Evolutionary conservation across 2,329 filamentous ascomycete genomes (phyloP).

Genomic region (Helminthosporium solani): DNA sequence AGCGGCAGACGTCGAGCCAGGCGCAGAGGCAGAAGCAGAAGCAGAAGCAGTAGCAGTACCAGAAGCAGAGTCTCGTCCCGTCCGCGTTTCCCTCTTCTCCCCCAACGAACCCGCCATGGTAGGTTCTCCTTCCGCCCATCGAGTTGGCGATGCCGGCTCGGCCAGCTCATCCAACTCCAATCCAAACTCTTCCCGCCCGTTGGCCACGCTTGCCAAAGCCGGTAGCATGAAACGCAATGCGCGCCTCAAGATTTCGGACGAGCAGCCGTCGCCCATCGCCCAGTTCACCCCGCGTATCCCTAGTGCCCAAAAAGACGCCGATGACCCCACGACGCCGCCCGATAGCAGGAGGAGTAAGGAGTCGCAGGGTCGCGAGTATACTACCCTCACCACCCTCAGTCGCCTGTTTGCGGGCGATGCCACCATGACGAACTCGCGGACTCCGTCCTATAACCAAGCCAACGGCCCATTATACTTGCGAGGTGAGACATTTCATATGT

Average conservation of each 20-base stretch:
- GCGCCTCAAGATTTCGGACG: constrained; percentile 29
- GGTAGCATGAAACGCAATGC: constrained; percentile 31
- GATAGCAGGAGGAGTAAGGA: constrained; percentile 32
- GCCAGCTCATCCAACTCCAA: constrained; percentile 14
- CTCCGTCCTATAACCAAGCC: constrained; percentile 44
- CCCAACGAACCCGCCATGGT: constrained; percentile 13
- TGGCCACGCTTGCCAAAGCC: constrained; percentile 26
- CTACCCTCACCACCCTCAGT: constrained; percentile 47
- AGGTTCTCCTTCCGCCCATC: background rate
- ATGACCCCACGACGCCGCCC: constrained; percentile 49
- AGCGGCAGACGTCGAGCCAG: background rate
- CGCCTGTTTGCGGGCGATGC: constrained; percentile 47
- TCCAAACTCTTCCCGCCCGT: constrained; percentile 29
- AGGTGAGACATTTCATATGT: too few species aligned
- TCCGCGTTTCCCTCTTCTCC: constrained; percentile 32
- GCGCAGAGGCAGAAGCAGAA: too few species aligned
- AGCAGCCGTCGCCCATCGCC: constrained; percentile 26
- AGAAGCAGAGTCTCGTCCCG: constrained; percentile 18
- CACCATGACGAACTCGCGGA: constrained; percentile 42
- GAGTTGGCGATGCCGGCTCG: background rate
- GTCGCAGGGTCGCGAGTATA: constrained; percentile 37
- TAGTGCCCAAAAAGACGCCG: constrained; percentile 50
- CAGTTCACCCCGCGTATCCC: constrained; percentile 41
- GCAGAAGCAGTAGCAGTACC: too few species aligned
- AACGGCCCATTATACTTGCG: constrained; percentile 37